Conservation (phyloP, 2,329 filamentous ascomycete species). For the Rhynchosporium graminicola region DNA sequence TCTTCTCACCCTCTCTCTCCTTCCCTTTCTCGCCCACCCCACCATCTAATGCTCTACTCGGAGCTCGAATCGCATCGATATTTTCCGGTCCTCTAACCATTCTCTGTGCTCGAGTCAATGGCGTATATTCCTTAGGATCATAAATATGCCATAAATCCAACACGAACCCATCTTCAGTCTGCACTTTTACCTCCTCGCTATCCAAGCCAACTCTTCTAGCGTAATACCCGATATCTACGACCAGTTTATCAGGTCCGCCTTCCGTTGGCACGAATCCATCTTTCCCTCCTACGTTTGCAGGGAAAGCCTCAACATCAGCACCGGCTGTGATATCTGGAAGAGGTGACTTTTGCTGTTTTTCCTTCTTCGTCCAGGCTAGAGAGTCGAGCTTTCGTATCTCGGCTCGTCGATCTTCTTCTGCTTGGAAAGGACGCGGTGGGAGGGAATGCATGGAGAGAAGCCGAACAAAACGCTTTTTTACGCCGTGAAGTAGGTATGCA, state of each 20-base stretch:
- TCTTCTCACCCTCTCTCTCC: background rate
- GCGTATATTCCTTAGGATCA: conserved; percentile 16
- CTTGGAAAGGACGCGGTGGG: too few species aligned
- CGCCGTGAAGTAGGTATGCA: too few species aligned
- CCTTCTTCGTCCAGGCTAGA: too few species aligned
- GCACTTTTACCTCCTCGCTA: conserved; percentile 11
- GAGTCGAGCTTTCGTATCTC: too few species aligned
- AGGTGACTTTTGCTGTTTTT: too few species aligned
- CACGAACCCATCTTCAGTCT: conserved; percentile 20
- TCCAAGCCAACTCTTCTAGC: conserved; percentile 15
- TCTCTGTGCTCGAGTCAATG: background rate
- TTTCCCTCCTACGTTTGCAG: background rate
- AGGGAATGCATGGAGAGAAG: too few species aligned
- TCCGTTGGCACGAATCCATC: conserved; percentile 14
- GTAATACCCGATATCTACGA: conserved; percentile 19
- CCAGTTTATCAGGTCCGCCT: conserved; percentile 12
- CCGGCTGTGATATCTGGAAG: too few species aligned
- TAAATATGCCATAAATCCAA: conserved; percentile 19
- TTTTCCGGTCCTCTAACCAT: conserved; percentile 7
- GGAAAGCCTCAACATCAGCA: too few species aligned
- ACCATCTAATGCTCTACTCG: background rate
- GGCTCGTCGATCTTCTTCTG: too few species aligned
- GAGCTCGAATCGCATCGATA: conserved; percentile 6
- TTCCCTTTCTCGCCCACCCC: background rate
- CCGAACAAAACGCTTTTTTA: too few species aligned